Evolutionary conservation across 2,329 filamentous ascomycete genomes (phyloP).

Genomic region (Xylaria sp.): DNA sequence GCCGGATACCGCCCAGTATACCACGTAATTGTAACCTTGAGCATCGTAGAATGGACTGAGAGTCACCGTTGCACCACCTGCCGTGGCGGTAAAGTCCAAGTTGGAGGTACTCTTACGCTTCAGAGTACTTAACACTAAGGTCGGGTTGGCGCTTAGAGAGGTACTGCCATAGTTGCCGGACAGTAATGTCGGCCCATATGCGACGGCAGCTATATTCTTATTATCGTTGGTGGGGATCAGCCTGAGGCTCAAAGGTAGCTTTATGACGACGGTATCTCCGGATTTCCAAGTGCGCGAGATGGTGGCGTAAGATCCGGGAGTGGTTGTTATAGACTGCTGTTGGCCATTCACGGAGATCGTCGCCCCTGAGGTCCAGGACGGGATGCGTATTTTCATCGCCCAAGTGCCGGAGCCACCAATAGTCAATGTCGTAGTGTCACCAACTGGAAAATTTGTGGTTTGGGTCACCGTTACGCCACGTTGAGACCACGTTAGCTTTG

Average conservation of each 20-base stretch:
- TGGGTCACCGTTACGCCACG: slow-evolving; percentile 55
- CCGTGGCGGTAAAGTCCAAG: slow-evolving; percentile 50
- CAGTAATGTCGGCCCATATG: slow-evolving; percentile 59
- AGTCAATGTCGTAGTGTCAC: slow-evolving; percentile 53
- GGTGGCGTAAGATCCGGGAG: slow-evolving; percentile 55
- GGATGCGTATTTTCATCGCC: slow-evolving; percentile 56
- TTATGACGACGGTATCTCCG: slow-evolving; percentile 56
- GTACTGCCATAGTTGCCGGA: slow-evolving; percentile 57
- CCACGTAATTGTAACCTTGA: slow-evolving; percentile 55
- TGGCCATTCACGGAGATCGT: slow-evolving; percentile 56
- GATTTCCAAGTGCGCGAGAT: slow-evolving; percentile 55
- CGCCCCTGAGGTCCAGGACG: slow-evolving; percentile 56
- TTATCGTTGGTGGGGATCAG: slow-evolving; percentile 60
- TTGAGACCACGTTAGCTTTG: slow-evolving; percentile 56
- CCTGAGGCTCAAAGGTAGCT: slow-evolving; percentile 58
- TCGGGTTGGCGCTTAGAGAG: slow-evolving; percentile 44
- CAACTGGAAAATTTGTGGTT: slow-evolving; percentile 55
- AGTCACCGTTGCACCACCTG: slow-evolving; percentile 46
- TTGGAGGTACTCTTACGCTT: slow-evolving; percentile 37
- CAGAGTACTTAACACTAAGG: slow-evolving; percentile 47
- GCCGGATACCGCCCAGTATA: slow-evolving; percentile 52
- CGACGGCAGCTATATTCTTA: slow-evolving; percentile 54
- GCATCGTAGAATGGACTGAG: slow-evolving; percentile 56
- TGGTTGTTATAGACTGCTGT: slow-evolving; percentile 39
- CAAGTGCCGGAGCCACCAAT: slow-evolving; percentile 50